Base-by-base conservation (phyloP, 768 basidiomycete species). In the Saitozyma podzolica region DNA sequence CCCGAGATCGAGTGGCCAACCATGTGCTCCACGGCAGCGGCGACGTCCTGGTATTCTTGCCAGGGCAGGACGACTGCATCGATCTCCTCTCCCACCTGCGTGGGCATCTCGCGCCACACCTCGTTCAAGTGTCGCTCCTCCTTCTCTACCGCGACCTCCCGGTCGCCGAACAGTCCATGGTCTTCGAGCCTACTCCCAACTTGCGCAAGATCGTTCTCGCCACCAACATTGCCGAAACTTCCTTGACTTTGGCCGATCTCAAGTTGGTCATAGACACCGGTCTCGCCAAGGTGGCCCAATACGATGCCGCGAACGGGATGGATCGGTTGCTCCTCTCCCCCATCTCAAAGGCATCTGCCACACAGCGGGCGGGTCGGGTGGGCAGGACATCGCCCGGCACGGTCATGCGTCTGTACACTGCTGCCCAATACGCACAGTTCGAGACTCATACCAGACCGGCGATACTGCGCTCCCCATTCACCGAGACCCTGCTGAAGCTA, bases 221-320 rank as follows among this genome's bases (percentile, higher is more conserved):
- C 9, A 52, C 50, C 50, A 52, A 52, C 50, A 52, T 52, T 9
- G 50, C 50, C 9, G 50, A 52, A 19, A 52, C 50, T 9, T 10
- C 10, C 16, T 52, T 52, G 29, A 52, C 19, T 17, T 10, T 52
- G 9, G 11, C 10, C 50, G n/a, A 52, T 17, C 50, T 52, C 9
- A 9, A 8, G 10, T 52, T 17, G 9, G n/a, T 52, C n/a, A n/a
- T 52, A 9, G 50, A 52, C 50, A 17, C 11, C 17, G 50, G 50
- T 17, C 17, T 10, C 50, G 9, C 16, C 10, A 52, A 37, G 19
- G 9, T 10, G 50, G 11, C 50, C 16, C 9, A 10, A 9, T 52
- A 52, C 29, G 16, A n/a, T 17, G 10, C 50, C 50, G 10, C 29
- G 9, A 52, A 8, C 10, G 50, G 29, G 9, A 17, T 37, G 9